A percentile compares a stretch with the other conserved stretches of the same genome.
phyloP scores from a whole-genome alignment of 2,329 filamentous ascomycete genomes.

The Cladorrhinum sp. region DNA sequence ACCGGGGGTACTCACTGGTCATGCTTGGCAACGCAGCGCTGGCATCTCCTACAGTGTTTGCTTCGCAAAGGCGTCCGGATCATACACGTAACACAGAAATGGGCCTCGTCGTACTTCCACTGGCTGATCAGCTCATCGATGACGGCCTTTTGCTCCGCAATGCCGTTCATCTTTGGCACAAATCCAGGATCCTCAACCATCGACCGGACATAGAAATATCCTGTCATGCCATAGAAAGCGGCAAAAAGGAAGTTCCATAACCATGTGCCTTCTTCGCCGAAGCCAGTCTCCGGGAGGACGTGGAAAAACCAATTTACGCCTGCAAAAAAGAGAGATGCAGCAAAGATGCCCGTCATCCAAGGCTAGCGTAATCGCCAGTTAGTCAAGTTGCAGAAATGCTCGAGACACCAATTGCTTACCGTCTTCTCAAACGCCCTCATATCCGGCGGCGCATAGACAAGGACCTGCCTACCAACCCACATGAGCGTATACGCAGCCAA shows the following conservation, averaged over 20 bases:
- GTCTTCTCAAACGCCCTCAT: slow-evolving; percentile 91
- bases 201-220: slow-evolving; percentile 82
- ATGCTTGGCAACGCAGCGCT: slow-evolving; percentile 90
- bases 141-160: slow-evolving; percentile 82
- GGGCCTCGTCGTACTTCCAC: slow-evolving; percentile 90
- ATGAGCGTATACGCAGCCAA: slow-evolving; percentile 68
- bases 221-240: slow-evolving; percentile 59
- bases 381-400: neutral
- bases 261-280: slow-evolving; percentile 55
- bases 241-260: slow-evolving; percentile 76
- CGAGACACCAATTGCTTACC: slow-evolving; percentile 44
- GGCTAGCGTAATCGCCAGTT: slow-evolving; percentile 52
- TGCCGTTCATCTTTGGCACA: slow-evolving; percentile 84
- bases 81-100: slow-evolving; percentile 95
- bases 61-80: slow-evolving; percentile 86
- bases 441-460: slow-evolving; percentile 79
- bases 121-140: slow-evolving; percentile 81
- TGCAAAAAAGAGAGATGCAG: slow-evolving; percentile 78
- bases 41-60: slow-evolving; percentile 91
- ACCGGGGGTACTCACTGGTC: slow-evolving; percentile 70
- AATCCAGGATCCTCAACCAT: slow-evolving; percentile 91
- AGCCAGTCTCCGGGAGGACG: slow-evolving; percentile 55
- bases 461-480: slow-evolving; percentile 70
- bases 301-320: slow-evolving; percentile 71
- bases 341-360: slow-evolving; percentile 91